phyloP scores from a whole-genome alignment of 352 stramenopile species.

The Phytophthora syringae region DNA sequence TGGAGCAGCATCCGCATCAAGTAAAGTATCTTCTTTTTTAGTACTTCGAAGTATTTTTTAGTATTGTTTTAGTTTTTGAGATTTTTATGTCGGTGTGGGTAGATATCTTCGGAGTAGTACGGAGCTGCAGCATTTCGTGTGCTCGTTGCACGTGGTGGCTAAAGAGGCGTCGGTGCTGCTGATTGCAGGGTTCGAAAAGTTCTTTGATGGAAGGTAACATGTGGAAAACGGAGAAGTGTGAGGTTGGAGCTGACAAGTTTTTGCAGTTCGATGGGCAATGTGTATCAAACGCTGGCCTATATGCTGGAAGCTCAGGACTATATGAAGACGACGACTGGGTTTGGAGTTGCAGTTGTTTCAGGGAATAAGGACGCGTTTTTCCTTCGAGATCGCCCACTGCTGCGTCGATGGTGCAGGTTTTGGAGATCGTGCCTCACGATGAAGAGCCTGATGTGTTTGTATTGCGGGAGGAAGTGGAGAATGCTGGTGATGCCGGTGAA shows the following conservation, averaged over 20 bases:
- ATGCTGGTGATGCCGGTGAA: constrained; percentile 10
- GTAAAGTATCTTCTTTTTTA: constrained; percentile 26
- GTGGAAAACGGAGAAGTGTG: background rate
- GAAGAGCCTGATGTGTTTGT: constrained; percentile 38
- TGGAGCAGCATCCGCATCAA: constrained; percentile 74
- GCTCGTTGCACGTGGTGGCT: constrained; percentile 59
- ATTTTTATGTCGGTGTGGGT: constrained; percentile 1
- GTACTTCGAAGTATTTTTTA: background rate
- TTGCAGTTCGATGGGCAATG: constrained; percentile 43
- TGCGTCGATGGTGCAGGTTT: constrained; percentile 67
- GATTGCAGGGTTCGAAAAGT: constrained; percentile 62
- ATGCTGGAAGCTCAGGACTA: constrained; percentile 57
- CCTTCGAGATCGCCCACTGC: constrained; percentile 36
- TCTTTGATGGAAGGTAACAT: constrained; percentile 56
- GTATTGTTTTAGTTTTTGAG: background rate
- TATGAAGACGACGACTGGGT: constrained; percentile 49
- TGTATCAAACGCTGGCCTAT: constrained; percentile 70
- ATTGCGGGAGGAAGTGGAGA: constrained; percentile 41
- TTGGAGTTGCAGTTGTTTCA: constrained; percentile 44
- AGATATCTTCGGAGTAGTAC: constrained; percentile 52
- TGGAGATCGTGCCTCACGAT: constrained; percentile 38
- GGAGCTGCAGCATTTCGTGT: constrained; percentile 70
- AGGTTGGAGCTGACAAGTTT: background rate
- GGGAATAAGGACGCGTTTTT: constrained; percentile 46
- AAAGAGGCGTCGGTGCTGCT: constrained; percentile 58